A percentile compares a stretch with the other conserved stretches of the same genome.
Evolutionary conservation across 2,329 filamentous ascomycete species (phyloP).

Genomic region (Clarireedia monteithiana): DNA sequence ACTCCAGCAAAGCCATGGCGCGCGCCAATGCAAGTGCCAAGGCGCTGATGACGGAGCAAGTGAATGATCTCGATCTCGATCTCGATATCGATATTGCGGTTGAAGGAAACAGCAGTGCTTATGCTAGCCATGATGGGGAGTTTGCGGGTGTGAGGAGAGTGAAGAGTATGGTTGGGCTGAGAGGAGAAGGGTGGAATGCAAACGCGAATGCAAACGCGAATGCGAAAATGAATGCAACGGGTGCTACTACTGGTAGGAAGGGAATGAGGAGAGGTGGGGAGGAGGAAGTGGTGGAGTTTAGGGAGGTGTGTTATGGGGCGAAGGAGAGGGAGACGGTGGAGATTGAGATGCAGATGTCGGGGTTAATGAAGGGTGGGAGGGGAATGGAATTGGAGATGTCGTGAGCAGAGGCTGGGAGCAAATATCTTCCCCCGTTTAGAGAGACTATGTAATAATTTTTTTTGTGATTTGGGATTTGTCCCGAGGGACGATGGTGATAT

Average conservation of each 20-base stretch:
- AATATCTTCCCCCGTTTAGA: too few relatives aligned
- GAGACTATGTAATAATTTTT: not conserved
- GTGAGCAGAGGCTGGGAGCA: not conserved
- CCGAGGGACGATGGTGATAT: too few relatives aligned
- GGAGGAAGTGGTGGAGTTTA: not conserved
- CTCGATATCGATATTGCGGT: not conserved
- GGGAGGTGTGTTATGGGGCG: slow-evolving; percentile 2
- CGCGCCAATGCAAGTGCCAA: not conserved
- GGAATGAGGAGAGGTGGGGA: not conserved
- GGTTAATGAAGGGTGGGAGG: not conserved
- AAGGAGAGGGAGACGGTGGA: not conserved
- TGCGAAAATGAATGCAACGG: not conserved
- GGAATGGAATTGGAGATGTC: slow-evolving; percentile 3
- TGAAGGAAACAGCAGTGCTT: not conserved
- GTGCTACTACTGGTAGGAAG: not conserved
- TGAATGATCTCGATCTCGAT: not conserved
- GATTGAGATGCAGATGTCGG: not conserved
- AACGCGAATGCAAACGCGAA: not conserved
- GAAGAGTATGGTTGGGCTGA: not conserved
- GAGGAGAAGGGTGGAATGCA: not conserved
- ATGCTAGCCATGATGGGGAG: not conserved
- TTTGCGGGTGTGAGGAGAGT: not conserved
- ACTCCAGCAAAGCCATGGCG: slow-evolving; percentile 7
- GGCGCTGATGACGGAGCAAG: not conserved
- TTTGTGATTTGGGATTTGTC: too few relatives aligned